Base-by-base conservation (phyloP, 179 eudicot species). In the Amaranthus tricolor region DNA sequence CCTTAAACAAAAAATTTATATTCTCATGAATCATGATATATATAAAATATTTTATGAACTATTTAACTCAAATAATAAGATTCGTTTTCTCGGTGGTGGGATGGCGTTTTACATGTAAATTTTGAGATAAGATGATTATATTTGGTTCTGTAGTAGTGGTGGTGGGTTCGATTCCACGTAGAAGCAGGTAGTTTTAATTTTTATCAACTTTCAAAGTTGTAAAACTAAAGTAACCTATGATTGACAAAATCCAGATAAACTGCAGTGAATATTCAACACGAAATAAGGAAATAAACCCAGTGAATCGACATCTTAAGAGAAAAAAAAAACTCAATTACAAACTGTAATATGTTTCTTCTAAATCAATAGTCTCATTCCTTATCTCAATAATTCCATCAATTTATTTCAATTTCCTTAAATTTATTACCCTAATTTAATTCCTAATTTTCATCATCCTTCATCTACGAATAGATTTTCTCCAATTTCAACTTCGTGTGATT, bases 391-490 rank as follows among this genome's bases (percentile, higher is more conserved):
- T 24, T 62, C 61, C 49, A 10, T 21, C 21, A 65, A 47, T 65
- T 51, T 7, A 6, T 61, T 8, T 21, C 21, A 65, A 47, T 65
- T 51, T 7, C 6, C 69, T 62, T 7, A 31, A 31, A 1, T 31
- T 31, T 31, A 4, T 31, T 49, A 66, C 54, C 67, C 56, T 61
- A 53, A 16, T 64, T 64, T 50, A 66, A 48, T 43, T n/a, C 21
- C 47, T 7, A 47, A 7, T 63, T 11, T 31, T 31, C 40, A 31
- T 31, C 40, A 31, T 31, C n/a, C 24, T 44, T 16, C 0, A 20
- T 73, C 40, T 8, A 50, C 77, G 64, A 68, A 20, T 54, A 16
- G 43, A 40, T 55, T 76, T 51, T 76, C 79, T 50, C 66, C 63
- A 40, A 21, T 21, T 53, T 56, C 62, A 19, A 44, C 56, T 51